Base-by-base conservation (phyloP, 208 protist species). In the Trypanosoma theileri region DNA sequence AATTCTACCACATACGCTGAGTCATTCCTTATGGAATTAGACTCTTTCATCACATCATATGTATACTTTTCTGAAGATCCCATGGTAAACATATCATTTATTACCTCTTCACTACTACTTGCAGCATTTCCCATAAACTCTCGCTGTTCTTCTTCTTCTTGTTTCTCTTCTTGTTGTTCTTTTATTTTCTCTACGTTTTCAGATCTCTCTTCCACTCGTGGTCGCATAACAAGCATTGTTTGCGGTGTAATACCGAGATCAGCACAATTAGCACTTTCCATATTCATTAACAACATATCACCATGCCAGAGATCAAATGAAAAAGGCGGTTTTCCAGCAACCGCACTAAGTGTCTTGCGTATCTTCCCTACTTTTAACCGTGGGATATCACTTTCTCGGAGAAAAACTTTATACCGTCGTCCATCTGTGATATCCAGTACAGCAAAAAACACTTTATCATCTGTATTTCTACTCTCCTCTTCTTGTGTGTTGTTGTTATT, bases 391-490 rank as follows among this genome's bases (percentile, higher is more conserved):
- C 59, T 66, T 22, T 45, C 46, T 35, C 53, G 56, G 13, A 78
- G 22, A 41, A 66, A 65, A n/a, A 78, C 60, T 28, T 68, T 68
- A 66, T 73, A 78, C 1, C 66, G 56, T 10, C 60, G 46, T 7
- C 66, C 66, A 50, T 66, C 73, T 21, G 57, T 42, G 1, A 53
- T 42, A 41, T 78, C 67, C 21, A 69, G 40, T 14, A 74, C 69
- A 0, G 53, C 44, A 55, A 74, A 74, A 31, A 42, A 55, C 41
- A 56, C 42, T 24, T 74, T 74, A 17, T 69, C 59, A 21, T 12
- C n/a, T n/a, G 14, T 62, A 2, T 28, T 22, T 10, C 16, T 50
- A 7, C 8, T 41, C 9, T 8, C 19, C 17, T 70, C 44, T 19
- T 46, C 41, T 26, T 56, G 12, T 16, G 12, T 31, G 17, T 55